phyloP scores from a whole-genome alignment of 805 yeast species.

The Metschnikowia borealis region DNA sequence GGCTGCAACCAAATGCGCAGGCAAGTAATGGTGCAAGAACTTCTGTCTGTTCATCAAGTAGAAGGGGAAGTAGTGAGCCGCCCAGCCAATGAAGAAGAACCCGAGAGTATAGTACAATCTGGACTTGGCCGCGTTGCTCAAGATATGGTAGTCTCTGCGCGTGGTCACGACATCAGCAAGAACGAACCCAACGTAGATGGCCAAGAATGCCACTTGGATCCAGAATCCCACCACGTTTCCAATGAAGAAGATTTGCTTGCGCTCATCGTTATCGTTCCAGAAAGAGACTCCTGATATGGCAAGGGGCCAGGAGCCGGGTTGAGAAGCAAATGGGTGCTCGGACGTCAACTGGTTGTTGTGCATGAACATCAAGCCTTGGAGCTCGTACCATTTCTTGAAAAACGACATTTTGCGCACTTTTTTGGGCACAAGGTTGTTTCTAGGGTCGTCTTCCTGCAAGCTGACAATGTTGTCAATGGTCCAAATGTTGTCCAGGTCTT shows the following conservation, averaged over 20 bases:
- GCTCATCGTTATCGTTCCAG: constrained; percentile 73
- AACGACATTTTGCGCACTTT: constrained; percentile 62
- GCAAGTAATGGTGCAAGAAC: constrained; percentile 90
- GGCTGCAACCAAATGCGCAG: constrained; percentile 90
- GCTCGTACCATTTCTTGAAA: constrained; percentile 82
- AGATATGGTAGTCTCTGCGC: constrained; percentile 60
- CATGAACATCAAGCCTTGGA: constrained; percentile 83
- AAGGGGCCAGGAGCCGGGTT: constrained; percentile 89
- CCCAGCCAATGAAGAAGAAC: constrained; percentile 84
- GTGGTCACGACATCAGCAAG: constrained; percentile 72
- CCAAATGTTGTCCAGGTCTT: constrained; percentile 72
- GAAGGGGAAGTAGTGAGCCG: constrained; percentile 86
- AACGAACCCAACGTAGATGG: constrained; percentile 60
- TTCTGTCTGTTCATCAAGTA: constrained; percentile 90
- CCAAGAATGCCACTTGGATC: constrained; percentile 64
- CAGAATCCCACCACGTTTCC: constrained; percentile 94
- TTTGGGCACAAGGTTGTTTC: constrained; percentile 65
- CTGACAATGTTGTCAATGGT: constrained; percentile 63
- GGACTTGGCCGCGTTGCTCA: constrained; percentile 59
- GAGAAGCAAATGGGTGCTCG: constrained; percentile 94
- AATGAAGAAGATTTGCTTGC: constrained; percentile 78
- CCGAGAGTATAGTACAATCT: constrained; percentile 76
- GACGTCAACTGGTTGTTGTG: constrained; percentile 85
- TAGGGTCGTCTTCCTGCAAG: constrained; percentile 48
- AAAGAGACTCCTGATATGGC: constrained; percentile 89